Conservation (phyloP, 768 basidiomycete genomes). For the Serpula lacrymans region DNA sequence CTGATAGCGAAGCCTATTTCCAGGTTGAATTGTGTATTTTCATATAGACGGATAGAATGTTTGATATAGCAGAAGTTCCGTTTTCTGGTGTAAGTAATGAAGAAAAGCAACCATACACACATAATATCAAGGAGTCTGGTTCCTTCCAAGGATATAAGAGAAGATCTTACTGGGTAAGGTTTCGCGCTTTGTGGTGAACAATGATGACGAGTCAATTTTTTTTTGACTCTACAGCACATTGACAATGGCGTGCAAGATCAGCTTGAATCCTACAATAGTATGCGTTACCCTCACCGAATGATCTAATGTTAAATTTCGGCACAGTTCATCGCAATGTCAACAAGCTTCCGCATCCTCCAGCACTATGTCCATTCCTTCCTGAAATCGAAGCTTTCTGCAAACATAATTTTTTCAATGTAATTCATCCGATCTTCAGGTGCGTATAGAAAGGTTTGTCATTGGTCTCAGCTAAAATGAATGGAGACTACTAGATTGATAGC, state of each 20-base stretch:
- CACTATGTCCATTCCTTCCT: conserved; percentile 46
- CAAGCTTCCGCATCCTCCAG: conserved; percentile 46
- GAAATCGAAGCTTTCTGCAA: conserved; percentile 49
- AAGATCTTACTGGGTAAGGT: conserved; percentile 48
- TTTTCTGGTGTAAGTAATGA: conserved; percentile 30
- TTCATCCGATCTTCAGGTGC: conserved; percentile 47
- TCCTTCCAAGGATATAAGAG: conserved; percentile 57
- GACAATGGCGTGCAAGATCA: conserved; percentile 62
- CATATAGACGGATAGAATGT: conserved; percentile 27
- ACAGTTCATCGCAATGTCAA: conserved; percentile 50
- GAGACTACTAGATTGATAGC: conserved; percentile 41
- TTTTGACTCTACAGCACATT: conserved; percentile 45
- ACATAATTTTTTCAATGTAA: conserved; percentile 49
- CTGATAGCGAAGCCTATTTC: background rate
- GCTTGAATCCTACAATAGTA: conserved; percentile 62
- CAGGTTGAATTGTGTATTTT: background rate
- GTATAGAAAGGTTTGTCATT: background rate
- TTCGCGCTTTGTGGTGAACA: background rate
- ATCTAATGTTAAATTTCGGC: background rate
- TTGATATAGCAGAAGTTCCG: conserved; percentile 34
- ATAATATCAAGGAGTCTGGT: conserved; percentile 37
- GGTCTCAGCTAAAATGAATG: background rate
- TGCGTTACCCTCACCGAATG: conserved; percentile 10
- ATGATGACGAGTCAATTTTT: background rate
- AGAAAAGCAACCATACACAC: conserved; percentile 29